These are phyloP conservation scores for Luzula sylvatica DNA, from an alignment of 176 grass and related monocot species.

Conservation along the genomic window DNA sequence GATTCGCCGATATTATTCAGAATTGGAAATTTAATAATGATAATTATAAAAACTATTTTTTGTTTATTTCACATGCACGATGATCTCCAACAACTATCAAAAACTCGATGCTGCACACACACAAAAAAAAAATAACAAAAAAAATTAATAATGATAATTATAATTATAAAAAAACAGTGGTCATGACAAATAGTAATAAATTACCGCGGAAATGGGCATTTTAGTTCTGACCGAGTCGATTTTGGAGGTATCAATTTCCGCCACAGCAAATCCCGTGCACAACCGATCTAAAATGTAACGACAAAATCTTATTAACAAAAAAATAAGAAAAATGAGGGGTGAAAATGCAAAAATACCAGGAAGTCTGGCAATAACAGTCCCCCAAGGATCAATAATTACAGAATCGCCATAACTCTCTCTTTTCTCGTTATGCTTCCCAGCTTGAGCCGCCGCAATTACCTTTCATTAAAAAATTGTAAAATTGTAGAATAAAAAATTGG, in stretches of 20 bases:
- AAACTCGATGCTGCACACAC: conserved; percentile 52
- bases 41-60: too few species aligned
- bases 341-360: too few species aligned
- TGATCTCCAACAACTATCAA: conserved; percentile 50
- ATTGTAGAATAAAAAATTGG: conserved; percentile 14
- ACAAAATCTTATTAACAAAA: too few species aligned
- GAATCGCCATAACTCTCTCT: conserved; percentile 97
- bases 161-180: too few species aligned
- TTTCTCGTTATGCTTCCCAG: conserved; percentile 87
- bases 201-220: conserved; percentile 71
- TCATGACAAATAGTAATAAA: too few species aligned
- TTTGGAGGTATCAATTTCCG: conserved; percentile 62
- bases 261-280: conserved; percentile 64
- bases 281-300: conserved; percentile 63
- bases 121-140: conserved; percentile 1
- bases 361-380: too few species aligned
- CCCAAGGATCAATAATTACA: too few species aligned
- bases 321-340: neutral
- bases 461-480: conserved; percentile 24
- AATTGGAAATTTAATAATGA: too few species aligned
- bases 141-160: too few species aligned
- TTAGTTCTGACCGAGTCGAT: conserved; percentile 68
- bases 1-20: too few species aligned
- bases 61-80: too few species aligned
- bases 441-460: conserved; percentile 59